Evolutionary conservation across 176 grass and related monocot species (phyloP).

Genomic region (Calamus simplicifolius): DNA sequence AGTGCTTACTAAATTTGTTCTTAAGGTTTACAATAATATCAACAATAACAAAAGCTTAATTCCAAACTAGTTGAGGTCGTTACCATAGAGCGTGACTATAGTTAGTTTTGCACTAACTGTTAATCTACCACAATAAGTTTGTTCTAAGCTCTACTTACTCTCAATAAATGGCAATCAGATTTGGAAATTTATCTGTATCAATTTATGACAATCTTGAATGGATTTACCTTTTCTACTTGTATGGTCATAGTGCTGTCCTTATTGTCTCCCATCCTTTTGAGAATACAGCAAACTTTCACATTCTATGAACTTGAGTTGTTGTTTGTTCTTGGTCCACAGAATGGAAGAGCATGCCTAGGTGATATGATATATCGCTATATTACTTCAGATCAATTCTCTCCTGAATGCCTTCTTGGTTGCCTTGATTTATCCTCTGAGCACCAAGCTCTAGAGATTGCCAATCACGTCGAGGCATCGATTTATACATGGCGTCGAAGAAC

Average conservation of each 20-base stretch:
- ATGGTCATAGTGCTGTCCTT: background rate
- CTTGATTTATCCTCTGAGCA: slow-evolving; percentile 85
- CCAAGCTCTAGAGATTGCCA: slow-evolving; percentile 74
- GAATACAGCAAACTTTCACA: background rate
- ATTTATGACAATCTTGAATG: too few species aligned
- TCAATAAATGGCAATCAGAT: too few species aligned
- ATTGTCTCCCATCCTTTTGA: background rate
- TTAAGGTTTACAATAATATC: too few species aligned
- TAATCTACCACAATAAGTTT: too few species aligned
- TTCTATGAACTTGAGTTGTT: background rate
- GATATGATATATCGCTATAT: slow-evolving; percentile 83
- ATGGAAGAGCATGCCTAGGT: slow-evolving; percentile 62
- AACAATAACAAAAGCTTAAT: too few species aligned
- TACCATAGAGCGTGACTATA: too few species aligned
- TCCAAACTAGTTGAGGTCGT: too few species aligned
- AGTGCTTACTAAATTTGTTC: too few species aligned
- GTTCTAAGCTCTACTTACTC: too few species aligned
- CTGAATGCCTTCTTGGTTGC: slow-evolving; percentile 79
- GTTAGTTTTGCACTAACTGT: too few species aligned
- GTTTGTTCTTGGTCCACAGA: slow-evolving; percentile 38
- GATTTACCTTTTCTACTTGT: too few species aligned
- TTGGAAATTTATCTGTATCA: too few species aligned
- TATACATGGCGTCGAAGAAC: slow-evolving; percentile 65
- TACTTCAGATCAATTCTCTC: slow-evolving; percentile 70
- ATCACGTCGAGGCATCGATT: slow-evolving; percentile 73